Evolutionary conservation across 1,139 yeast genomes (phyloP), one percentile per base, ranked within the genome.

Genomic region (Zygosaccharomyces pseudobailii): DNA sequence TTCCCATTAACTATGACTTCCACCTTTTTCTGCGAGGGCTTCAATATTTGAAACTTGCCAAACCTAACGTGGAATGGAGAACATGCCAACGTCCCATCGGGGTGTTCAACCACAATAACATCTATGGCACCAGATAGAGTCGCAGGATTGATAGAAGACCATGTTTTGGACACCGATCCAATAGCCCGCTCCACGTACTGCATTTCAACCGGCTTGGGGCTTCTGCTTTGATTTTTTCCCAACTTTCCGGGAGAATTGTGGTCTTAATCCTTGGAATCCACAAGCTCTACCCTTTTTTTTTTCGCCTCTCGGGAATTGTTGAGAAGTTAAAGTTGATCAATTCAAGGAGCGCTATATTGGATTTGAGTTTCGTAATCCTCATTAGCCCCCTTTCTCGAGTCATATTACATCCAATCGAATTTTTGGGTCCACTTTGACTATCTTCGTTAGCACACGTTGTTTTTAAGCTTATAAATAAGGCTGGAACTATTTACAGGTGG

Each of bases 101-200:
- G 87, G 62, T 87, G 95, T 68, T 92, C 96, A n/a, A 94, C 85
- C 6, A 90, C 98, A 40, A 92, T 88, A 51, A 94, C 89, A 68
- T 92, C 99, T 66, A 92, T 92, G 28, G 98, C 98, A 3, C 99
- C 99, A 30, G 95, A 84, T 24, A 92, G 74, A 0, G 98, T 92
- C 2, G 97, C 90, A 1, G 98, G 98, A 61, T 92, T 92, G 59
- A 92, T 81, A 31, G 97, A 88, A 59, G 89, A 89, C 97, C 97
- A 92, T 46, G 96, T 94, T 68, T 89, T 90, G 53, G 96, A 88
- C 20, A 92, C 95, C 42, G 94, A 85, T 37, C 88, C 97, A 47
- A 95, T 85, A 10, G 96, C 97, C 65, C 95, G 78, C 19, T 96
- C 97, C 54, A 90, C 95, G 83, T 89, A 90, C 68, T 90, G 97